Base-by-base conservation (phyloP, 345 rosid species). In the Citrus maxima region DNA sequence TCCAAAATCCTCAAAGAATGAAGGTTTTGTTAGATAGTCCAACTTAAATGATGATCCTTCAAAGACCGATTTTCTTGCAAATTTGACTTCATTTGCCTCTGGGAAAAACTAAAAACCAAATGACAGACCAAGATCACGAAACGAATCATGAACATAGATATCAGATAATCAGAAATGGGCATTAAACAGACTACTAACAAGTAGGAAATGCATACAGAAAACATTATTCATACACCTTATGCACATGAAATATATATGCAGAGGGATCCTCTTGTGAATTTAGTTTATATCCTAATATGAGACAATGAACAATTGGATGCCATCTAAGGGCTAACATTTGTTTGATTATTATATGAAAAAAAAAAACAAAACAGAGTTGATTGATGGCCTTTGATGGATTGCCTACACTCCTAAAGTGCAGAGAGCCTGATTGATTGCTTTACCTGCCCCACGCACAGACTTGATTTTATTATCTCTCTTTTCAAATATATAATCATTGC, bases 1-100 rank as follows among this genome's bases (percentile, higher is more conserved):
- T 73, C 98, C 98, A 70, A 95, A 93, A 84, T 93, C 99, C 83
- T 90, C 91, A 73, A 93, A 90, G 6, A 92, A 88, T 30, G 98
- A 93, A 19, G 99, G 99, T 73, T 95, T 93, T 70, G 99, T 95
- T 27, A 95, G 86, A 72, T 95, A 95, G 84, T 95, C 98, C 83
- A 95, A 73, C 85, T 89, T 93, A 75, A 91, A 91, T 40, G 90
- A 92, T 70, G 93, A 87, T 86, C 95, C 98, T 85, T 81, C 98
- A 54, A 95, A 95, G 25, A 85, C 90, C 0, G 89, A 87, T 32
- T 85, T 77, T 67, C 93, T 82, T 62, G 99, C 99, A 81, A 93
- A 91, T 72, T 84, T 80, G 66, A 93, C 97, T 80, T 95, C 99
- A 51, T 85, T 93, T 79, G 97, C 99, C 87, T 95, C 98, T 0